Conservation (phyloP, 305 asterid species). For the Solanum hybrid region DNA sequence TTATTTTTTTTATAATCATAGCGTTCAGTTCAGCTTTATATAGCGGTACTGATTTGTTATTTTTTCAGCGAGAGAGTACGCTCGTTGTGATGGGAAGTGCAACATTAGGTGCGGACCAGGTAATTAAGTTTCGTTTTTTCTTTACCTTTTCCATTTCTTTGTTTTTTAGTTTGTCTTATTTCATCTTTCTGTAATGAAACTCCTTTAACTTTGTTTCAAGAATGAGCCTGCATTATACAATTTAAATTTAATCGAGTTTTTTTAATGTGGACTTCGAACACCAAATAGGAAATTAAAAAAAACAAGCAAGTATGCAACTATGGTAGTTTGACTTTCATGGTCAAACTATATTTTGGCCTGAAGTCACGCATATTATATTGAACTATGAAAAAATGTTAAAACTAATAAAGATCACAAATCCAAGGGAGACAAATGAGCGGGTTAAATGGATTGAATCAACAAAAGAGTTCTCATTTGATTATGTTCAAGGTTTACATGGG, state of each 20-base stretch:
- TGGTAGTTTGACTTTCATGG: neutral
- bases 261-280: neutral
- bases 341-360: too few relatives aligned
- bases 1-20: neutral
- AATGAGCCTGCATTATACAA: accelerated
- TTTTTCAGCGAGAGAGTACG: conserved; percentile 30
- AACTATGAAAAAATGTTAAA: too few relatives aligned
- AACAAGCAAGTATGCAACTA: neutral
- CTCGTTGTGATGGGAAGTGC: conserved; percentile 55
- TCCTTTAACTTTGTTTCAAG: neutral
- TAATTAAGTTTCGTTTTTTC: neutral
- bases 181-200: neutral
- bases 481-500: neutral
- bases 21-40: accelerated
- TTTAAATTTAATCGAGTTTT: too few relatives aligned
- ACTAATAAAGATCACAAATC: neutral
- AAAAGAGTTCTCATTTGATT: neutral
- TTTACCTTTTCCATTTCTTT: neutral
- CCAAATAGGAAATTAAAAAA: neutral
- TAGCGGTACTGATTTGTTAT: neutral
- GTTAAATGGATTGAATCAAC: neutral
- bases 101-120: conserved; percentile 59
- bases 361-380: neutral
- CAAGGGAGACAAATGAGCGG: neutral
- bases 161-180: neutral